Evolutionary conservation across 2,329 filamentous ascomycete species (phyloP), one percentile per base, ranked within the genome.

Genomic region (Calonectria pseudoturangicola): DNA sequence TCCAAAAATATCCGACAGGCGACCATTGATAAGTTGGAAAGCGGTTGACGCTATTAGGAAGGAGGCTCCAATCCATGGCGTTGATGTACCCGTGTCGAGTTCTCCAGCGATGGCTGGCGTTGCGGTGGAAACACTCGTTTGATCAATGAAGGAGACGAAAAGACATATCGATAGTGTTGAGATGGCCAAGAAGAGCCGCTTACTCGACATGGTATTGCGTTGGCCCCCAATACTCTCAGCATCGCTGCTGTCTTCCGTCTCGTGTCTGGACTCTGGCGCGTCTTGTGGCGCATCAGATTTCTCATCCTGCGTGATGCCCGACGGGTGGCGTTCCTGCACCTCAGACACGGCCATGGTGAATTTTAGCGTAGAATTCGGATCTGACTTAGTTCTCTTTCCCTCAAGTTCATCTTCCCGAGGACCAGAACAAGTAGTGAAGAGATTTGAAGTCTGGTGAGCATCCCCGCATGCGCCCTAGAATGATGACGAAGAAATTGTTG

Each of bases 181-280:
- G 47, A 83, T 78, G 27, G 81, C 81, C 9, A 82, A 70, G 15
- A 84, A 66, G 41, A 83, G 80, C 28, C 79, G 80, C 45, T 79
- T 82, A 1, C 72, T 80, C 51, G 75, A 84, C 81, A 80, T 83
- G 77, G 56, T 85, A 73, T 73, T 84, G 70, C 69, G 85, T 80
- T 76, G 84, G 8, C 76, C 78, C 30, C 79, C 79, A 16, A 81
- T 72, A 50, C 79, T 80, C 54, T 79, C 74, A 1, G 66, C 72
- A 18, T 81, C 77, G 25, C 58, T 70, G 50, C 63, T 63, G 25
- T 76, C 76, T 4, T 83, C 10, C 18, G 41, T 25, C 41, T 68
- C 66, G 15, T 36, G 36, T 43, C 48, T n/a, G n/a, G 65, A 48
- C 39, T 41, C 21, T 27, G 45, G 25, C 18, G 41, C 18, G 39